Conservation (phyloP, 805 yeast genomes). For the Candida insectalens region DNA sequence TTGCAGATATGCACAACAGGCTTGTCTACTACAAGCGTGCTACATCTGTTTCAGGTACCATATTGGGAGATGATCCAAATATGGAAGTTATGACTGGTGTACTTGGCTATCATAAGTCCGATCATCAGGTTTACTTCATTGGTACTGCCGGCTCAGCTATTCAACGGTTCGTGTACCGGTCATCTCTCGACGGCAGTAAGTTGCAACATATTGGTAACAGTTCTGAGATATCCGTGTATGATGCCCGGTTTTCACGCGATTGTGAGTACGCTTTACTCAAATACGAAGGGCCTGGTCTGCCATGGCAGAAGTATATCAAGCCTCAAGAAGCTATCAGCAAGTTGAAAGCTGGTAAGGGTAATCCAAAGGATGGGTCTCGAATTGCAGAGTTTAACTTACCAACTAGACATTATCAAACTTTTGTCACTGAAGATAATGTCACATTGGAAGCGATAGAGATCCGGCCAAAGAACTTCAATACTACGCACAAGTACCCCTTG, state of each 20-base stretch:
- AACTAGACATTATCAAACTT: slow-evolving; percentile 28
- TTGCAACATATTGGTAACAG: slow-evolving; percentile 4
- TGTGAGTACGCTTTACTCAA: slow-evolving; percentile 40
- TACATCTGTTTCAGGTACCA: slow-evolving; percentile 23
- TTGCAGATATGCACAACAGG: slow-evolving; percentile 49
- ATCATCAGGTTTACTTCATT: slow-evolving; percentile 40
- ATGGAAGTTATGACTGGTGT: slow-evolving; percentile 46
- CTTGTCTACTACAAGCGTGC: slow-evolving; percentile 44
- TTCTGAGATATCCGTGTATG: slow-evolving; percentile 34
- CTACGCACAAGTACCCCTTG: slow-evolving; percentile 42
- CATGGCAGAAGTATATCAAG: slow-evolving; percentile 32
- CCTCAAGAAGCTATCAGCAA: slow-evolving; percentile 6
- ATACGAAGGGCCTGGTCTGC: slow-evolving; percentile 40
- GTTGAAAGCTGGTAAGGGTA: slow-evolving; percentile 5
- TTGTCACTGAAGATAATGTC: slow-evolving; percentile 25
- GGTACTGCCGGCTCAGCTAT: slow-evolving; percentile 47
- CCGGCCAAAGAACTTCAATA: slow-evolving; percentile 46
- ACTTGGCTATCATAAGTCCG: slow-evolving; percentile 36
- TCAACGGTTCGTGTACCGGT: slow-evolving; percentile 51
- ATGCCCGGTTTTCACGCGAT: slow-evolving; percentile 45
- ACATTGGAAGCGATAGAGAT: slow-evolving; percentile 48
- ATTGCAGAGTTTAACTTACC: slow-evolving; percentile 40
- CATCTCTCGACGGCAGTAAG: slow-evolving; percentile 23
- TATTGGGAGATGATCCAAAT: slow-evolving; percentile 26
- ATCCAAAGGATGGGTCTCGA: no score